Conservation (phyloP, 1,284 basidiomycete genomes). For the Marasmius tenuissimus region DNA sequence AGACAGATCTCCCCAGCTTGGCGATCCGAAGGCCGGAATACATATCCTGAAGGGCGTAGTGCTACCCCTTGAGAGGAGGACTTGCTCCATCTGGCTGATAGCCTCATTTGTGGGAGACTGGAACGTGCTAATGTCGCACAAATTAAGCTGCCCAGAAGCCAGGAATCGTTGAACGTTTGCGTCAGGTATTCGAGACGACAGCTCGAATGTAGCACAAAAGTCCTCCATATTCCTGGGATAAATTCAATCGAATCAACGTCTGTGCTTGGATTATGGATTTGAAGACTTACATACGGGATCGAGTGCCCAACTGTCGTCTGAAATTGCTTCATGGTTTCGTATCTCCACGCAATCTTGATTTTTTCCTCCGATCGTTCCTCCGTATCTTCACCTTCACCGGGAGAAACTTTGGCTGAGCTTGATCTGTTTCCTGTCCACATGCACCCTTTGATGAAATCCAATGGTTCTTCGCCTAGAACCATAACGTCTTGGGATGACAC, state of each 20-base stretch:
- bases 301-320: conserved; percentile 73
- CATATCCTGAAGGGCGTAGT: conserved; percentile 58
- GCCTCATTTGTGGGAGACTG: background rate
- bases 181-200: conserved; percentile 60
- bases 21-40: conserved; percentile 70
- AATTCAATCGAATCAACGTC: conserved; percentile 7
- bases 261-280: conserved; percentile 7
- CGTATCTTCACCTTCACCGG: conserved; percentile 38
- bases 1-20: conserved; percentile 67
- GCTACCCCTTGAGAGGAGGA: conserved; percentile 17
- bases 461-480: conserved; percentile 62
- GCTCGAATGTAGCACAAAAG: conserved; percentile 73
- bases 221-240: conserved; percentile 50
- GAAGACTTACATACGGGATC: conserved; percentile 44
- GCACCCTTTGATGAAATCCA: conserved; percentile 61
- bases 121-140: conserved; percentile 26
- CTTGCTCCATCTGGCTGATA: conserved; percentile 3
- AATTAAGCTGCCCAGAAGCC: conserved; percentile 34
- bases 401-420: conserved; percentile 9
- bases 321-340: conserved; percentile 89
- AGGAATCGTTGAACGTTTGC: conserved; percentile 45
- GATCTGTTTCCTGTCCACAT: conserved; percentile 70
- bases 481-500: conserved; percentile 68
- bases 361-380: conserved; percentile 38
- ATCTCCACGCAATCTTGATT: conserved; percentile 95